phyloP scores from a whole-genome alignment of 2,329 filamentous ascomycete species.

The Cyphellophora europaea region DNA sequence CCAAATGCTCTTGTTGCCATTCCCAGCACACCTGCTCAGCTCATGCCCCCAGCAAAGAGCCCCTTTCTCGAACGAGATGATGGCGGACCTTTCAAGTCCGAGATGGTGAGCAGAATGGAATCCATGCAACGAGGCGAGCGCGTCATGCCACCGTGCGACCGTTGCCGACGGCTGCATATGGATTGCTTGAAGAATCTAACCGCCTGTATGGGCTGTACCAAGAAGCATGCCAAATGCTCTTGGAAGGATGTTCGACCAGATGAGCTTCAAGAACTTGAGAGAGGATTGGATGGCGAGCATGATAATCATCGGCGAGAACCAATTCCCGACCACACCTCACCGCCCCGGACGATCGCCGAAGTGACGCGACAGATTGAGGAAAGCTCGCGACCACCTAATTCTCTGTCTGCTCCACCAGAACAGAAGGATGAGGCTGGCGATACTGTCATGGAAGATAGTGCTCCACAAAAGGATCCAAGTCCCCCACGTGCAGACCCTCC shows the following conservation, averaged over 20 bases:
- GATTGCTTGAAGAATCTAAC: conserved; percentile 79
- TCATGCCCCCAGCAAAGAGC: conserved; percentile 40
- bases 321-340: neutral
- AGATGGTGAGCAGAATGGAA: conserved; percentile 69
- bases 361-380: neutral
- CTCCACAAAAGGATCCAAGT: neutral
- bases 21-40: conserved; percentile 43
- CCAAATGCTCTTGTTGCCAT: conserved; percentile 37
- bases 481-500: neutral
- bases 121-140: conserved; percentile 62
- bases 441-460: neutral
- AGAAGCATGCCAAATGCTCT: conserved; percentile 80
- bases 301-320: neutral
- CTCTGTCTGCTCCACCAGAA: neutral
- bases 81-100: conserved; percentile 48
- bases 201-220: conserved; percentile 78
- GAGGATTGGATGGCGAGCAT: neutral
- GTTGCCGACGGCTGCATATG: conserved; percentile 70
- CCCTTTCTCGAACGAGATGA: conserved; percentile 44
- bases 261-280: conserved; percentile 39
- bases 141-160: conserved; percentile 74
- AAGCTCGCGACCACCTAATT: neutral
- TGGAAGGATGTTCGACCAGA: conserved; percentile 75
- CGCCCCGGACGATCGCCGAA: neutral
- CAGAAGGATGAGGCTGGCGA: neutral